phyloP scores from a whole-genome alignment of 2,329 filamentous ascomycete species.

The Penicillium capsulatum region DNA sequence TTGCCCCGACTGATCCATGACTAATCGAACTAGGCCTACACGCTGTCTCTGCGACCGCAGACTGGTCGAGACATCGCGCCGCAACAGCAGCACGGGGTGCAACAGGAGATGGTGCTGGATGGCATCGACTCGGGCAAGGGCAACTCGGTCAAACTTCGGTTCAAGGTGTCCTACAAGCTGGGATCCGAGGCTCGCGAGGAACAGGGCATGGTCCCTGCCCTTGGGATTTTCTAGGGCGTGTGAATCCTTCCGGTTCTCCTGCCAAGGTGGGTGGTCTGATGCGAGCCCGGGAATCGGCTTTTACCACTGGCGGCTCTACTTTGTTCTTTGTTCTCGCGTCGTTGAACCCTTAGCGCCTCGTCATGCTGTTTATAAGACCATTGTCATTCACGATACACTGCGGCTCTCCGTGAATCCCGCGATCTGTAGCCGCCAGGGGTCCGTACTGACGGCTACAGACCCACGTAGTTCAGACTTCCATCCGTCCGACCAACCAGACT shows the following conservation, averaged over 20 bases:
- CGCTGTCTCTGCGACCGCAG: conserved; percentile 78
- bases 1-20: neutral
- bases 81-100: conserved; percentile 69
- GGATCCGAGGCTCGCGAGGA: conserved; percentile 63
- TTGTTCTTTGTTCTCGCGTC: no score
- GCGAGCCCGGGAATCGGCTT: no score
- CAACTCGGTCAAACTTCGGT: conserved; percentile 78
- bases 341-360: no score
- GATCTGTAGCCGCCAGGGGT: no score
- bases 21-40: conserved; percentile 27
- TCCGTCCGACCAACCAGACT: no score
- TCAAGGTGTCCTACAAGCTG: conserved; percentile 77
- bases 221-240: conserved; percentile 61
- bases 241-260: neutral
- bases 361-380: no score
- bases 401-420: no score
- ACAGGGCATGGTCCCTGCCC: conserved; percentile 76
- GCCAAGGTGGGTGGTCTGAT: no score
- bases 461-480: no score
- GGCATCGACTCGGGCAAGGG: conserved; percentile 71
- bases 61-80: conserved; percentile 72
- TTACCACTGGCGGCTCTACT: no score
- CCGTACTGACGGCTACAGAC: no score
- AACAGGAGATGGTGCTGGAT: conserved; percentile 73
- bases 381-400: no score